phyloP scores from a whole-genome alignment of 2,329 filamentous ascomycete genomes.

The Claviceps paspali region DNA sequence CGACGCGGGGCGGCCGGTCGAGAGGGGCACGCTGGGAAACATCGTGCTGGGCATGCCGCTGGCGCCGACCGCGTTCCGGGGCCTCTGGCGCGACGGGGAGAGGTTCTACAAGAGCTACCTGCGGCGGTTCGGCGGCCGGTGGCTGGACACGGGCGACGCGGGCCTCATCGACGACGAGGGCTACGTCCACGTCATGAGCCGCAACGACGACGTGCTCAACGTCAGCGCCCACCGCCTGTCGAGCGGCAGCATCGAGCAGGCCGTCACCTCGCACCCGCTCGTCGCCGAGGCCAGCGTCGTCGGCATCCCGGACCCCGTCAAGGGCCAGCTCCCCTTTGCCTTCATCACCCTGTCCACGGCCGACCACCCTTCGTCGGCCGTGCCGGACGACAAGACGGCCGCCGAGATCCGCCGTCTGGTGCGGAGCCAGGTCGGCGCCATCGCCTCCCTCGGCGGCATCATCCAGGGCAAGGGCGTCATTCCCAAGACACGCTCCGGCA shows the following conservation, averaged over 20 bases:
- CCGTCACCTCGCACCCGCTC: conserved; percentile 62
- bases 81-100: conserved; percentile 72
- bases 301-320: conserved; percentile 69
- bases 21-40: conserved; percentile 70
- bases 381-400: conserved; percentile 28
- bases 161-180: conserved; percentile 69
- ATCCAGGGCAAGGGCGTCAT: conserved; percentile 78
- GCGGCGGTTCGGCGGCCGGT: conserved; percentile 64
- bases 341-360: conserved; percentile 48
- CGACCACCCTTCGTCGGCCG: conserved; percentile 33
- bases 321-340: conserved; percentile 84
- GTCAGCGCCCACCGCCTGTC: conserved; percentile 87
- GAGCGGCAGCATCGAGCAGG: conserved; percentile 82
- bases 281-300: conserved; percentile 80
- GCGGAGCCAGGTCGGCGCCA: conserved; percentile 69
- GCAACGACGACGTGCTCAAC: conserved; percentile 79
- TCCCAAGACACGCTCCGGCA: conserved; percentile 82
- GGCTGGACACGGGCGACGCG: conserved; percentile 84
- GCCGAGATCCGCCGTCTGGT: conserved; percentile 59
- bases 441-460: conserved; percentile 73
- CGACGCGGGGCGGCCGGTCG: conserved; percentile 58
- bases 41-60: conserved; percentile 74
- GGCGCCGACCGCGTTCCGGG: conserved; percentile 74
- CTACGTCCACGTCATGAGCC: conserved; percentile 49
- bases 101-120: conserved; percentile 77